Evolutionary conservation across 768 basidiomycete genomes (phyloP).

Genomic region (Auriscalpium orientale): DNA sequence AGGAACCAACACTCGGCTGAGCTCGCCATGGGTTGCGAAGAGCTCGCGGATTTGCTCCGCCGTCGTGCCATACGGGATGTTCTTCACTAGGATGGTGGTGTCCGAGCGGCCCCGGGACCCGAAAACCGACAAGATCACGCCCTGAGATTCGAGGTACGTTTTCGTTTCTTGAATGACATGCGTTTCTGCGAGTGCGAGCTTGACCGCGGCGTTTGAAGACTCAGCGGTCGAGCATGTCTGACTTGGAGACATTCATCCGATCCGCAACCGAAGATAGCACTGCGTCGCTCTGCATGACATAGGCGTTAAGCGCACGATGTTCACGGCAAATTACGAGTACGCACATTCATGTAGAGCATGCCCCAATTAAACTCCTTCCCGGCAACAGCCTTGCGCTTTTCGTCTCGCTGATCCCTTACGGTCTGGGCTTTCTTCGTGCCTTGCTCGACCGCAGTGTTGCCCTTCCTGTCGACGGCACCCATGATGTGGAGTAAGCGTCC

Average conservation of each 20-base stretch:
- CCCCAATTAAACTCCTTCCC: conserved; percentile 88
- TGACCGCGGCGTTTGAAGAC: conserved; percentile 77
- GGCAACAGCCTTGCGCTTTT: conserved; percentile 57
- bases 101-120: conserved; percentile 46
- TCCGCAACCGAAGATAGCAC: conserved; percentile 87
- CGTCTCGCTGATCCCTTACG: conserved; percentile 51
- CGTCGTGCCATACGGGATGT: conserved; percentile 89
- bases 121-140: conserved; percentile 57
- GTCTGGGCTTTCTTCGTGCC: conserved; percentile 37
- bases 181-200: conserved; percentile 93
- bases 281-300: conserved; percentile 67
- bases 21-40: conserved; percentile 67
- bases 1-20: conserved; percentile 72
- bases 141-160: conserved; percentile 74
- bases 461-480: conserved; percentile 66
- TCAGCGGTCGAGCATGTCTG: conserved; percentile 85
- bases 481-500: conserved; percentile 89
- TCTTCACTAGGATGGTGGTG: conserved; percentile 88
- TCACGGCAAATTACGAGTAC: conserved; percentile 12
- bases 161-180: conserved; percentile 95
- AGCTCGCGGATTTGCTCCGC: conserved; percentile 67
- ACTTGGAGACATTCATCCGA: conserved; percentile 79
- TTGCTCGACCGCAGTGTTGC: conserved; percentile 37
- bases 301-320: conserved; percentile 12
- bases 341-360: conserved; percentile 95